Percentiles rank a stretch among this genome's conserved stretches.
Evolutionary conservation across 257 asterid genomes (phyloP).

Genomic region (Fraxinus quadrangulata): DNA sequence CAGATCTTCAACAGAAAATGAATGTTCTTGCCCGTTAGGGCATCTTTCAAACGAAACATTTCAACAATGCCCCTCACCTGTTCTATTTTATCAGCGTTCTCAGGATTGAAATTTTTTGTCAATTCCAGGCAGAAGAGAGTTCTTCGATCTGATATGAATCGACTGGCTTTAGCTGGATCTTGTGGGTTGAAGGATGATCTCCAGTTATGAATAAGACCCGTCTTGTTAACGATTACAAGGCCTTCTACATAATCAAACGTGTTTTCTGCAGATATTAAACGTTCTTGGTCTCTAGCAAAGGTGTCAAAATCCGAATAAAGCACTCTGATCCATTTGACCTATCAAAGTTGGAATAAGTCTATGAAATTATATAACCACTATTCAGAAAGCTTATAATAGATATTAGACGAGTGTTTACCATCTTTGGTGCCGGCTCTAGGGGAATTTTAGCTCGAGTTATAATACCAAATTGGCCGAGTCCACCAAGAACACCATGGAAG

Average conservation of each 20-base stretch:
- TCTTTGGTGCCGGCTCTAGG: slow-evolving; percentile 84
- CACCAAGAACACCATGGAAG: slow-evolving; percentile 78
- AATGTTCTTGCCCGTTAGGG: no score
- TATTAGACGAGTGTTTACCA: slow-evolving; percentile 43
- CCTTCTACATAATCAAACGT: slow-evolving; percentile 90
- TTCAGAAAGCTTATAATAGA: background rate
- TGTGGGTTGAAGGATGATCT: slow-evolving; percentile 69
- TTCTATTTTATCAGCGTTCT: slow-evolving; percentile 35
- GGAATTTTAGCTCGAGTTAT: slow-evolving; percentile 84
- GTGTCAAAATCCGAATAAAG: slow-evolving; percentile 72
- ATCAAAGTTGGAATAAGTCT: slow-evolving; percentile 26
- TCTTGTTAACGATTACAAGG: slow-evolving; percentile 66
- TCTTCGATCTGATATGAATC: slow-evolving; percentile 68
- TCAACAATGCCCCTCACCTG: slow-evolving; percentile 42
- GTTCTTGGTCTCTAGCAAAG: slow-evolving; percentile 76
- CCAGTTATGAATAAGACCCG: slow-evolving; percentile 70
- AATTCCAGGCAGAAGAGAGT: slow-evolving; percentile 79
- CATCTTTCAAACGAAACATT: no score
- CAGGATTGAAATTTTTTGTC: slow-evolving; percentile 64
- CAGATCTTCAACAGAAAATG: no score
- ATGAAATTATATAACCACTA: background rate
- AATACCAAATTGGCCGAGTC: slow-evolving; percentile 92
- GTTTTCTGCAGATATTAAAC: slow-evolving; percentile 51
- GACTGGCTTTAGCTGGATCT: slow-evolving; percentile 65
- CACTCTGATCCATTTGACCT: slow-evolving; percentile 93